Base-by-base conservation (phyloP, 257 asterid species). In the Jacaranda copaia region DNA sequence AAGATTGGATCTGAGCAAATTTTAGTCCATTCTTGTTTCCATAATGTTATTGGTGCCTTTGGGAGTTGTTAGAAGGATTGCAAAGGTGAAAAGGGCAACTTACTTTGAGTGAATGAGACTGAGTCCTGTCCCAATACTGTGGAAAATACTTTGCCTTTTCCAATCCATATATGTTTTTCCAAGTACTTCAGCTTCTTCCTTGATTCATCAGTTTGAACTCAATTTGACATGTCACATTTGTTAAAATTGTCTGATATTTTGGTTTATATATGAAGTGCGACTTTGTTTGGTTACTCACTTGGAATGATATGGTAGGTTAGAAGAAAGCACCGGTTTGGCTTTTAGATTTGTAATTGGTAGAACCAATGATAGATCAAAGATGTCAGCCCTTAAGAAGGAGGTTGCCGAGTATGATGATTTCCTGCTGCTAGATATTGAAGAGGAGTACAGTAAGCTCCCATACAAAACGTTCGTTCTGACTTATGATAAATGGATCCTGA, bases 381-480 rank as follows among this genome's bases (percentile, higher is more conserved):
- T 96, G 98, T 75, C 91, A 53, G 96, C 82, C 56, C 97, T 96
- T 19, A 88, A 68, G 83, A 88, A 86, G 87, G 99, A 96, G 90
- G 83, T 93, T 49, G 85, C 89, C 15, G 77, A 84, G 82, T 96
- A 89, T 84, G 99, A 96, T 68, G 99, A 93, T 84, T 96, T 96
- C 85, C n/a, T 96, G 85, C 89, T 89, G 53, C 81, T 96, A 76
- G 99, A 96, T 82, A 92, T 93, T 46, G 92, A 93, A 85, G 99
- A 96, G 91, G 93, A 96, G 98, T 96, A 93, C 80, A 93, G 95
- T 86, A 96, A 96, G 90, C 99, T 96, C 77, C 98, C 98, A 13
- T 92, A 93, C 87, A 96, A 96, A 92, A 96, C 99, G 98, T 96
- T 79, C 88, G 99, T 93, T 84, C 88, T 80, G 63, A 65, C 70